Percentiles rank a stretch among this genome's conserved stretches.
Evolutionary conservation across 2,329 filamentous ascomycete species (phyloP).

Genomic region (Talaromyces amestolkiae): DNA sequence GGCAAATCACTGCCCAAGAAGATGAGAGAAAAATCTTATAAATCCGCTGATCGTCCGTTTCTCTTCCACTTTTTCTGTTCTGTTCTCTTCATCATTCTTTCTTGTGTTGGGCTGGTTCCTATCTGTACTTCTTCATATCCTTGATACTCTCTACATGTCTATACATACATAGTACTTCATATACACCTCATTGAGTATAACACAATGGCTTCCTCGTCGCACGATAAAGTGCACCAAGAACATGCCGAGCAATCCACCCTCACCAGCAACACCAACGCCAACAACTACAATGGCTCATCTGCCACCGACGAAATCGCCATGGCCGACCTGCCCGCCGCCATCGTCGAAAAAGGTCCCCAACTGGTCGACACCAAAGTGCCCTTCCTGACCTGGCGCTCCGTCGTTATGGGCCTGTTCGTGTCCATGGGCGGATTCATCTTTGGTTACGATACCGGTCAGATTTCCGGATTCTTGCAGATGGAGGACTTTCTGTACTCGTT

Average conservation of each 20-base stretch:
- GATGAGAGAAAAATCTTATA: neutral
- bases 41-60: neutral
- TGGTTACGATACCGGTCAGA: constrained; percentile 46
- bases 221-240: constrained; percentile 15
- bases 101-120: neutral
- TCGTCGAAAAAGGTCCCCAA: constrained; percentile 16
- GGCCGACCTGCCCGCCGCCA: neutral
- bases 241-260: constrained; percentile 9
- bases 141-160: neutral
- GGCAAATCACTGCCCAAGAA: neutral
- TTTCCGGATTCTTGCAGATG: constrained; percentile 46
- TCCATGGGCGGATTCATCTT: constrained; percentile 48
- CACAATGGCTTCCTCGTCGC: constrained; percentile 9
- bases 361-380: constrained; percentile 34
- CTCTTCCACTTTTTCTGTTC: neutral
- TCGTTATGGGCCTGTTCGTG: constrained; percentile 45
- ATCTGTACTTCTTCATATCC: neutral
- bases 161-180: neutral
- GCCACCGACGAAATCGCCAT: neutral
- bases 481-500: constrained; percentile 40
- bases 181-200: neutral
- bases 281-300: neutral
- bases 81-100: neutral
- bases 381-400: constrained; percentile 37
- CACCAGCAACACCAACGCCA: neutral